phyloP scores from a whole-genome alignment of 805 yeast genomes.

The Starmera dryadoides region DNA sequence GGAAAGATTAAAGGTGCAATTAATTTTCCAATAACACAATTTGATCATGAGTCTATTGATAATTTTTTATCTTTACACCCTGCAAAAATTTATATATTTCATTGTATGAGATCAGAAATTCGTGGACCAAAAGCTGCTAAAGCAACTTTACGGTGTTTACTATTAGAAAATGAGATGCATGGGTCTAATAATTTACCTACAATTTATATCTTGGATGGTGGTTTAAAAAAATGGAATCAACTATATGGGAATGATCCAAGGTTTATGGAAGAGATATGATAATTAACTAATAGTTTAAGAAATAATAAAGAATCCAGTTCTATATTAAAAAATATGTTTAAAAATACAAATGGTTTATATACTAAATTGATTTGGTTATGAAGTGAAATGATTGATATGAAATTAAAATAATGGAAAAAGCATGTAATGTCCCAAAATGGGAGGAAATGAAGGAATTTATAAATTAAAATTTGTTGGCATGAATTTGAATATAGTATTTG shows the following conservation, averaged over 20 bases:
- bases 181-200: slow-evolving; percentile 3
- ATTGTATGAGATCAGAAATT: slow-evolving; percentile 18
- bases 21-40: slow-evolving; percentile 8
- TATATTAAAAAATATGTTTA: too few relatives aligned
- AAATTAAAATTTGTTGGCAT: too few relatives aligned
- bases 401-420: too few relatives aligned
- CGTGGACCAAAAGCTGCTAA: slow-evolving; percentile 14
- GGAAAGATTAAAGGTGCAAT: slow-evolving; percentile 2
- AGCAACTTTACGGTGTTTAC: slow-evolving; percentile 5
- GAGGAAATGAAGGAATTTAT: too few relatives aligned
- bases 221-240: slow-evolving; percentile 15
- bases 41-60: slow-evolving; percentile 1
- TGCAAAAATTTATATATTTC: slow-evolving; percentile 9
- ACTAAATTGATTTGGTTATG: too few relatives aligned
- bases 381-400: too few relatives aligned
- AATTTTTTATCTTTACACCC: slow-evolving; percentile 4
- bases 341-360: too few relatives aligned
- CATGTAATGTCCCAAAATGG: too few relatives aligned
- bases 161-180: slow-evolving; percentile 1
- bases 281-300: too few relatives aligned
- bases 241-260: slow-evolving; percentile 8
- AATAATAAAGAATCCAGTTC: too few relatives aligned
- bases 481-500: too few relatives aligned
- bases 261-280: slow-evolving; percentile 5
- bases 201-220: slow-evolving; percentile 14